Evolutionary conservation across 371 early-diverging fungal genomes (phyloP).

Genomic region (Blastocladiella emersonii): DNA sequence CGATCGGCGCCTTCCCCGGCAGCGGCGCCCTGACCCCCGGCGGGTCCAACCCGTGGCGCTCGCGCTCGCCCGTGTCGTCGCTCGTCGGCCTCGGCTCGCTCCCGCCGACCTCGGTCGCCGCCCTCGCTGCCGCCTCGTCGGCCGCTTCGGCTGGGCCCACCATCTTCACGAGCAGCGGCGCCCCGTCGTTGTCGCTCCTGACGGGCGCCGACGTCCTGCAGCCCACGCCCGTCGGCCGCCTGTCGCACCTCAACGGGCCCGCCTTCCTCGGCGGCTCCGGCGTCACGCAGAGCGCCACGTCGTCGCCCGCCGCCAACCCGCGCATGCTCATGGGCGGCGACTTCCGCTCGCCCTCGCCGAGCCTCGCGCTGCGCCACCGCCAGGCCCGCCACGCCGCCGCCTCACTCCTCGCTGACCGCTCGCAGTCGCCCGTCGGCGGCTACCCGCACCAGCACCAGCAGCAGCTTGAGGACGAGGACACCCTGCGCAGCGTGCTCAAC

Average conservation of each 20-base stretch:
- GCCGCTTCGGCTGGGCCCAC: neutral
- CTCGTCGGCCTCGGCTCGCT: neutral
- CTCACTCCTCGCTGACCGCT: neutral
- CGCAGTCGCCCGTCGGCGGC: neutral
- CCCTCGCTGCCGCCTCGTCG: neutral
- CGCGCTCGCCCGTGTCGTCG: neutral
- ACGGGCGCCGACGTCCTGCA: neutral
- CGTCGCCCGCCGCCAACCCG: neutral
- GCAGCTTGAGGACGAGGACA: neutral
- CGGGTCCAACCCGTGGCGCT: neutral
- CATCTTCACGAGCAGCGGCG: too few relatives aligned
- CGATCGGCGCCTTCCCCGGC: too few relatives aligned
- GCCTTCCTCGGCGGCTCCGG: neutral
- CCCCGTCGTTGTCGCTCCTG: neutral
- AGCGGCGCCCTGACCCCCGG: neutral
- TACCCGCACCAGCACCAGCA: neutral
- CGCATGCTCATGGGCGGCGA: neutral
- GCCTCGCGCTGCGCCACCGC: neutral
- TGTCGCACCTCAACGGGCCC: neutral
- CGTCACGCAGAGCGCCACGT: neutral
- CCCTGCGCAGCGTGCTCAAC: neutral
- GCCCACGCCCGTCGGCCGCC: neutral
- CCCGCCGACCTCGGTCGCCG: neutral
- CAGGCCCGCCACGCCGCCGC: neutral
- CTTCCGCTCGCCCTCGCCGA: neutral